Evolutionary conservation across 192 early-diverging fungal genomes (phyloP), one percentile per base, ranked within the genome.

Genomic region (Rhizophagus prolifer): DNA sequence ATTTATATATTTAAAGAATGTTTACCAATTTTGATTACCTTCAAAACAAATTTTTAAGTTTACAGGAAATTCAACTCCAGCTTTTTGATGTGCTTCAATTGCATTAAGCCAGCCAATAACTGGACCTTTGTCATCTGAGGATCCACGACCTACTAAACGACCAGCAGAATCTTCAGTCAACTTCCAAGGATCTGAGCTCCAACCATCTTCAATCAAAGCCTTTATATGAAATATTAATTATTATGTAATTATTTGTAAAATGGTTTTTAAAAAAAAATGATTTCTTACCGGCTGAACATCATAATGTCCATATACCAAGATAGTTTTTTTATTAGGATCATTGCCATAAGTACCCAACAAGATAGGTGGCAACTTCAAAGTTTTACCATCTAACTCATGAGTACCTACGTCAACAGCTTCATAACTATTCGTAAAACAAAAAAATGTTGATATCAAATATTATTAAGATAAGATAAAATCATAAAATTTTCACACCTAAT

Each of bases 31-130:
- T 21, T 93, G 91, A 95, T 94, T 97, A 83, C 96, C 97, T 86
- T 99, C 97, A 77, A 98, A 96, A 88, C 94, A 96, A 85, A 98
- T 95, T 89, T 95, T 94, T 74, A 99, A 81, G 86, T 97, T 97
- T 73, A 97, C 93, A 5, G 97, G 97, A 36, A 98, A 78, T 68
- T 99, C 96, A 9, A 97, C 74, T 34, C 95, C 95, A 10, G 94
- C 86, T 74, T 91, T 88, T 85, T 97, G 91, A 89, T 98, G 94
- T 54, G 95, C 92, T 83, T 97, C 96, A 50, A 95, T 94, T 34
- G 94, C 94, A 85, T 96, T 96, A 71, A 99, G 86, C 97, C 97
- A 99, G 3, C 93, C 93, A 69, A 99, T 90, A n/a, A 99, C 90
- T 61, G 97, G 97, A 68, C 93, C 97, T 86, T 99, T 99, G 89